Percentiles rank a stretch among this genome's conserved stretches.
These are phyloP conservation scores for Omphalotus olearius DNA, from an alignment of 1,284 basidiomycete genomes.

Conservation along the genomic window DNA sequence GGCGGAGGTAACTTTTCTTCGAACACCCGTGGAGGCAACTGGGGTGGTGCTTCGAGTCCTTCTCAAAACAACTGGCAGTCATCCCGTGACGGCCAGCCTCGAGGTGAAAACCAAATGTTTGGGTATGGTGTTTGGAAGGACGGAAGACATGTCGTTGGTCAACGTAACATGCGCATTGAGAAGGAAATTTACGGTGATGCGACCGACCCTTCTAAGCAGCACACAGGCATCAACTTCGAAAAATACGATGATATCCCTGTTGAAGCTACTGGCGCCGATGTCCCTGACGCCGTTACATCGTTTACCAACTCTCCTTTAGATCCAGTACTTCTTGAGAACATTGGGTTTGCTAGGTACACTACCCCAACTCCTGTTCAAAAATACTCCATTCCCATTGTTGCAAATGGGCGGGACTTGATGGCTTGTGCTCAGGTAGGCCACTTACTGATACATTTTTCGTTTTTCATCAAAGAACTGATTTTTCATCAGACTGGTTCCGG, in stretches of 20 bases:
- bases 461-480: constrained; percentile 12
- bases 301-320: constrained; percentile 93
- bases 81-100: constrained; percentile 10
- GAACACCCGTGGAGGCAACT: constrained; percentile 37
- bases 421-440: constrained; percentile 88
- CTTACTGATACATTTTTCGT: constrained; percentile 16
- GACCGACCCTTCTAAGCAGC: constrained; percentile 79
- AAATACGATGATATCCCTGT: constrained; percentile 99
- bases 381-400: constrained; percentile 99
- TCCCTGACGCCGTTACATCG: constrained; percentile 87
- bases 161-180: constrained; percentile 84
- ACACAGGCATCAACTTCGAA: constrained; percentile 99
- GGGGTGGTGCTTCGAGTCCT: constrained; percentile 36
- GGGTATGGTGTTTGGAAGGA: constrained; percentile 89
- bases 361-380: constrained; percentile 99
- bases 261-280: constrained; percentile 93
- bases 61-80: constrained; percentile 9
- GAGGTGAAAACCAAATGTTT: constrained; percentile 43
- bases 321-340: constrained; percentile 93
- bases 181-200: constrained; percentile 95
- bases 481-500: constrained; percentile 88
- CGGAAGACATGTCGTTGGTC: constrained; percentile 80
- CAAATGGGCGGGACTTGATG: constrained; percentile 91
- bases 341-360: constrained; percentile 87
- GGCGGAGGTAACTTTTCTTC: constrained; percentile 41